Evolutionary conservation across 2,329 filamentous ascomycete species (phyloP), one percentile per base, ranked within the genome.

Genomic region (Kalaharituber pfeilii): DNA sequence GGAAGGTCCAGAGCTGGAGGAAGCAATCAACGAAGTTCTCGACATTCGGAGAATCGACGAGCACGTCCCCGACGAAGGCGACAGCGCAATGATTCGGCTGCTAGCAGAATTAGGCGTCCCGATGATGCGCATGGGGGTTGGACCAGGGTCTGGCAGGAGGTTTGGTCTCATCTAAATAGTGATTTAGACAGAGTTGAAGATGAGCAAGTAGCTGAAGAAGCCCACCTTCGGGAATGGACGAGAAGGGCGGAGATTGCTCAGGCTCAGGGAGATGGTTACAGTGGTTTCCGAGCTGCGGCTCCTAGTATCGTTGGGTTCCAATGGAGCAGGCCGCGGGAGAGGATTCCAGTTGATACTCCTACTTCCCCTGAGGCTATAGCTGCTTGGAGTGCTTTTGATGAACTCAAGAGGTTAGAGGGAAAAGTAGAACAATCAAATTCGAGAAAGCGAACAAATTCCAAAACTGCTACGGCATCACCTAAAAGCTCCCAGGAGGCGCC

Each of bases 121-220:
- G 29, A 53, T 39, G 51, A 50, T 51, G 51, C 25, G 28, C 57
- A 59, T 52, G 55, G 56, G 49, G 51, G 53, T 24, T 57, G 56
- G 56, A 54, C 57, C 53, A 52, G 56, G 33, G 56, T 52, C 42
- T 60, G 56, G 58, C 53, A 77, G 58, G 66, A 75, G 24, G 70
- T 76, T 7, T 68, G 67, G 20, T 66, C 65, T 3, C 69, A 70
- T 45, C 59, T 69, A 51, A 57, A 51, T 57, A 53, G 51, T 50
- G 57, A 59, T 45, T 50, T 54, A 29, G 55, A 54, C 24, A 55
- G 54, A 25, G 55, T 53, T 50, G 26, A 53, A 15, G 54, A 51
- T 51, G 50, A 53, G 28, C 28, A 44, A 30, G 50, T 44, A 9
- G 56, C 55, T 28, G 58, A 54, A 49, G 49, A 22, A n/a, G 30